Percentiles rank a stretch among this genome's conserved stretches.
phyloP scores from a whole-genome alignment of 2,329 filamentous ascomycete genomes.

The Claviceps lovelessii region DNA sequence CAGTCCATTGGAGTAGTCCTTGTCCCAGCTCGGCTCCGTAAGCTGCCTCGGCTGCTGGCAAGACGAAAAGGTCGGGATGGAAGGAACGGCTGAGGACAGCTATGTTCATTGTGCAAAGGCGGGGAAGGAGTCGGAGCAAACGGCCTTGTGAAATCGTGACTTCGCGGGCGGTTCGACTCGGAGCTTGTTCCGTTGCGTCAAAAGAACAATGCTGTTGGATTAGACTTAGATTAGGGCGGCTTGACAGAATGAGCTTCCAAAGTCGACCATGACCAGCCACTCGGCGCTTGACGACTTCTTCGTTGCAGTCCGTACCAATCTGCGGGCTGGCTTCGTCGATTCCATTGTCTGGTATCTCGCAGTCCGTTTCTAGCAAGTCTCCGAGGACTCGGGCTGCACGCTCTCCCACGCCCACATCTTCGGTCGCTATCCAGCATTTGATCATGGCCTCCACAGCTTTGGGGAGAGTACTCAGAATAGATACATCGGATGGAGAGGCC shows the following conservation, averaged over 20 bases:
- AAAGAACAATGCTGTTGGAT: slow-evolving; percentile 23
- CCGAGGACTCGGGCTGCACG: slow-evolving; percentile 35
- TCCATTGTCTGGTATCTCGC: slow-evolving; percentile 20
- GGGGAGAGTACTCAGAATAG: slow-evolving; percentile 35
- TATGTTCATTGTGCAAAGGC: slow-evolving; percentile 34
- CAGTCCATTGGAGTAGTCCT: slow-evolving; percentile 36
- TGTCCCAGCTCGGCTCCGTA: slow-evolving; percentile 14
- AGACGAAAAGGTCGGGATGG: slow-evolving; percentile 21
- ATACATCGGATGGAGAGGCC: slow-evolving; percentile 30
- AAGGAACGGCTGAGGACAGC: slow-evolving; percentile 22
- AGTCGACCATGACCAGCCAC: slow-evolving; percentile 35
- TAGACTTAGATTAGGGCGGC: slow-evolving; percentile 29
- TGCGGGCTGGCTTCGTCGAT: background rate
- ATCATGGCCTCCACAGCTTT: slow-evolving; percentile 34
- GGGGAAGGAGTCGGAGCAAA: slow-evolving; percentile 35
- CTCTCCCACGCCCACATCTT: slow-evolving; percentile 42
- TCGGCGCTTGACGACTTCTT: slow-evolving; percentile 23
- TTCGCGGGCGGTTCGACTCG: slow-evolving; percentile 21
- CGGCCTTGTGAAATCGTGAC: slow-evolving; percentile 38
- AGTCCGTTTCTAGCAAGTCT: slow-evolving; percentile 42
- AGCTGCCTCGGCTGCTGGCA: slow-evolving; percentile 2
- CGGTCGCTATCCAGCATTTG: slow-evolving; percentile 36
- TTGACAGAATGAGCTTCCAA: slow-evolving; percentile 38
- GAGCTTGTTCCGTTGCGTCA: slow-evolving; percentile 12
- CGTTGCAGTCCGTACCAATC: slow-evolving; percentile 15